Conservation (phyloP, 108 stramenopile species). For the Pseudonitzschia multistriata region DNA sequence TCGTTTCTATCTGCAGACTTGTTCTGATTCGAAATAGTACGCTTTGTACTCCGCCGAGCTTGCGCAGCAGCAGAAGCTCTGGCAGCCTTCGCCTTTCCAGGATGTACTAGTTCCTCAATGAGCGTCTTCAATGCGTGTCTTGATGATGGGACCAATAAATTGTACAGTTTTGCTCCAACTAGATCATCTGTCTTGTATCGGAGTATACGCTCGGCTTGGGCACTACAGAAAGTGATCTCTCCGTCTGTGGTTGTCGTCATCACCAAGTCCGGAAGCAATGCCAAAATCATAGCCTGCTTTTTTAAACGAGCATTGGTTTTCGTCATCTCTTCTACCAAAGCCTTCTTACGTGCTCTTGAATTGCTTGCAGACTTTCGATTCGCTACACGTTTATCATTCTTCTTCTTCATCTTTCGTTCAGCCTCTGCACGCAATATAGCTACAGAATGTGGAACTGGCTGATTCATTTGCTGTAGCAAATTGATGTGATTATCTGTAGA, state of each 20-base stretch:
- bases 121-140: slow-evolving; percentile 49
- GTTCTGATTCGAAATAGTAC: slow-evolving; percentile 7
- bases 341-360: slow-evolving; percentile 89
- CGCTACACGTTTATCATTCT: slow-evolving; percentile 77
- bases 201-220: slow-evolving; percentile 73
- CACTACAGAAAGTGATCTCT: slow-evolving; percentile 79
- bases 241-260: slow-evolving; percentile 60
- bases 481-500: slow-evolving; percentile 60
- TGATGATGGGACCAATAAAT: slow-evolving; percentile 65
- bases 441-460: slow-evolving; percentile 68
- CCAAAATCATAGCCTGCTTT: slow-evolving; percentile 74
- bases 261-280: slow-evolving; percentile 78
- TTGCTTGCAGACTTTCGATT: slow-evolving; percentile 90
- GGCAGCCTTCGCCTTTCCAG: slow-evolving; percentile 18
- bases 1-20: slow-evolving; percentile 1
- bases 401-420: slow-evolving; percentile 74
- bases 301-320: slow-evolving; percentile 65
- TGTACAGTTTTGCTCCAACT: slow-evolving; percentile 54
- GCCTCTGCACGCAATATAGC: slow-evolving; percentile 64
- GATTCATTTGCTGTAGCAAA: slow-evolving; percentile 53
- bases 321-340: slow-evolving; percentile 85
- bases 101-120: slow-evolving; percentile 40
- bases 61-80: slow-evolving; percentile 16
- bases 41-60: slow-evolving; percentile 13
- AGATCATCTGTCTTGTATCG: slow-evolving; percentile 55